These are phyloP conservation scores for Spathaspora girioi DNA, from an alignment of 805 yeast species.

Conservation along the genomic window DNA sequence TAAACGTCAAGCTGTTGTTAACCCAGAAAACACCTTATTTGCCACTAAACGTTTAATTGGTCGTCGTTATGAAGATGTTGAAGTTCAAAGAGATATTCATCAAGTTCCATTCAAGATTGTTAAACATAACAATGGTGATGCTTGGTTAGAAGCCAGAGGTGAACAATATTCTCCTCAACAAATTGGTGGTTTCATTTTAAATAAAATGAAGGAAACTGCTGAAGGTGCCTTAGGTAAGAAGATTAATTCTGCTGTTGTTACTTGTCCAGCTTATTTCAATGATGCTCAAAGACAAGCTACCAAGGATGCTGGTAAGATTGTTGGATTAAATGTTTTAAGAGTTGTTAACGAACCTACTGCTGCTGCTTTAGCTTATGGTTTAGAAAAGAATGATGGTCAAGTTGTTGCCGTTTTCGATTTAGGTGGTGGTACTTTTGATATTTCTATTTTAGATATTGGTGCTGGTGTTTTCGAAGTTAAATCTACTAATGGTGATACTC, in stretches of 20 bases:
- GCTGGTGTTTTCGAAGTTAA: slow-evolving; percentile 97
- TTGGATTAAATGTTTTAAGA: slow-evolving; percentile 85
- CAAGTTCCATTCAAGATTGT: slow-evolving; percentile 90
- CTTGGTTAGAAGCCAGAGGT: slow-evolving; percentile 92
- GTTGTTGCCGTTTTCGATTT: slow-evolving; percentile 94
- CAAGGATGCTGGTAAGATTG: slow-evolving; percentile 97
- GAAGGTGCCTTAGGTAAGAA: slow-evolving; percentile 86
- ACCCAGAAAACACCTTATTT: slow-evolving; percentile 89
- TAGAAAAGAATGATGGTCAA: slow-evolving; percentile 74
- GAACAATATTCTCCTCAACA: slow-evolving; percentile 90
- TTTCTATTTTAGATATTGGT: slow-evolving; percentile 93
- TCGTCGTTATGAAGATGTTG: slow-evolving; percentile 82
- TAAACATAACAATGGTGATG: slow-evolving; percentile 90
- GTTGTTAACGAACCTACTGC: slow-evolving; percentile 92
- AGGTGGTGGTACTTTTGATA: slow-evolving; percentile 99
- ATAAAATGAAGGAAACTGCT: slow-evolving; percentile 98
- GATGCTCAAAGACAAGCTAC: slow-evolving; percentile 93
- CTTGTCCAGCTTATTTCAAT: slow-evolving; percentile 88
- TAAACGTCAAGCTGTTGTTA: slow-evolving; percentile 92
- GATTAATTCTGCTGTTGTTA: slow-evolving; percentile 85
- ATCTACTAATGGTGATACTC: slow-evolving; percentile 96
- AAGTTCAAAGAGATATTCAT: slow-evolving; percentile 84
- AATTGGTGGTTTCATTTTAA: slow-evolving; percentile 87
- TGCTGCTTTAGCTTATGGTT: slow-evolving; percentile 93
- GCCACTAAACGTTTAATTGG: slow-evolving; percentile 96